Evolutionary conservation across 78 protist genomes (phyloP).

Genomic region (Dictyostelium capitatum): DNA sequence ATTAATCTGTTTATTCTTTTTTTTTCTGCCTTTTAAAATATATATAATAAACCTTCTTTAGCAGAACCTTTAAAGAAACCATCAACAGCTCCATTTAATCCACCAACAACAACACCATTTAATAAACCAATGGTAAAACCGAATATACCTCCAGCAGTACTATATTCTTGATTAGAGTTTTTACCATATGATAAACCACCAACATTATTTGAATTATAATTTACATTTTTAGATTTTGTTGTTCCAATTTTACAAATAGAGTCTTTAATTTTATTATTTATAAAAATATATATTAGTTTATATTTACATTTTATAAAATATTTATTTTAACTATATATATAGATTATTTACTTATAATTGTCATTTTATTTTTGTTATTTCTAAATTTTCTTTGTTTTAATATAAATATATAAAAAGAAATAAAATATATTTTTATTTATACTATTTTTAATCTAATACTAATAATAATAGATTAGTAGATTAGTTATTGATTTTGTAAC

Average conservation of each 20-base stretch:
- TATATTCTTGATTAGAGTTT: not conserved
- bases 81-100: not conserved
- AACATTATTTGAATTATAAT: not conserved
- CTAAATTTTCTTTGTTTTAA: not conserved
- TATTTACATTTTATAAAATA: not conserved
- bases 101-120: constrained; percentile 11
- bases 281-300: not conserved
- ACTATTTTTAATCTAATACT: too few relatives aligned
- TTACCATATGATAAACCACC: not conserved
- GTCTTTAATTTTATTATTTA: not conserved
- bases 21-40: not conserved
- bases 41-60: not conserved
- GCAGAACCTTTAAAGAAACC: not conserved
- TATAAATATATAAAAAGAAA: not conserved
- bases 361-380: not conserved
- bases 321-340: too few relatives aligned
- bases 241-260: not conserved
- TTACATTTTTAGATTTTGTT: not conserved
- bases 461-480: too few relatives aligned
- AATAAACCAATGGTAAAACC: not conserved
- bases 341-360: not conserved
- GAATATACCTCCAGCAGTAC: not conserved
- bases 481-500: too few relatives aligned
- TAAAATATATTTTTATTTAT: too few relatives aligned
- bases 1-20: too few relatives aligned